Evolutionary conservation across 352 stramenopile genomes (phyloP).

Genomic region (Globisporangium middletonii): DNA sequence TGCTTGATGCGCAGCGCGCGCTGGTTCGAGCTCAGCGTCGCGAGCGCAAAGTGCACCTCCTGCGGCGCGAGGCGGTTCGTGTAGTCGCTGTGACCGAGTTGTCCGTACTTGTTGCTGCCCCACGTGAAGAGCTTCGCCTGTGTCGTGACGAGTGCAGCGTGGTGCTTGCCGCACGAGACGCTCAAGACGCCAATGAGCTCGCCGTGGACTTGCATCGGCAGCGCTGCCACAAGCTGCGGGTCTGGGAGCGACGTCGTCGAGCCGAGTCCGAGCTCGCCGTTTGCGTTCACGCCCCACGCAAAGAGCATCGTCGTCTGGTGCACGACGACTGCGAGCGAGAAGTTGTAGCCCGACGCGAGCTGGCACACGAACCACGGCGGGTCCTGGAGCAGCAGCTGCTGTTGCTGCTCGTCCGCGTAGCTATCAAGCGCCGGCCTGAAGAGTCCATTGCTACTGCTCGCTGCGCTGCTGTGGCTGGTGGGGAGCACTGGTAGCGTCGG

Average conservation of each 20-base stretch:
- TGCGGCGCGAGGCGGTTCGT: constrained; percentile 29
- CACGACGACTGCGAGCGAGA: constrained; percentile 46
- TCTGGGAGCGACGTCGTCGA: constrained; percentile 25
- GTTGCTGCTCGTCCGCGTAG: constrained; percentile 3
- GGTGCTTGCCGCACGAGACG: constrained; percentile 69
- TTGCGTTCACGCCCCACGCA: constrained; percentile 48
- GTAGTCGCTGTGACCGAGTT: constrained; percentile 60
- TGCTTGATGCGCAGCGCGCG: constrained; percentile 54
- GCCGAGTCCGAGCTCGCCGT: constrained; percentile 55
- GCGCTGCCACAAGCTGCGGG: constrained; percentile 26
- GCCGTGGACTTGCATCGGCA: constrained; percentile 28
- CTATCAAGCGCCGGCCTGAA: too few relatives aligned
- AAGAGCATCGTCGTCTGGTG: constrained; percentile 37
- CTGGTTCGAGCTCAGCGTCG: constrained; percentile 37
- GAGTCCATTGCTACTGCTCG: too few relatives aligned
- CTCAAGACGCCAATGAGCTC: constrained; percentile 37
- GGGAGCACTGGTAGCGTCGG: not conserved
- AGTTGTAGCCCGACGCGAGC: constrained; percentile 50
- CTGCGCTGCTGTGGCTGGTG: not conserved
- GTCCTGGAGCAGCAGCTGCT: constrained; percentile 1
- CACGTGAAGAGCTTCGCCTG: constrained; percentile 65
- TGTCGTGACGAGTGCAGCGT: constrained; percentile 53
- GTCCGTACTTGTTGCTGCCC: constrained; percentile 69
- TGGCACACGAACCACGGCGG: constrained; percentile 42
- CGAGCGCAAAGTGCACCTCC: constrained; percentile 48